Base-by-base conservation (phyloP, 2,329 filamentous ascomycete species). In the Fusarium sp. region DNA sequence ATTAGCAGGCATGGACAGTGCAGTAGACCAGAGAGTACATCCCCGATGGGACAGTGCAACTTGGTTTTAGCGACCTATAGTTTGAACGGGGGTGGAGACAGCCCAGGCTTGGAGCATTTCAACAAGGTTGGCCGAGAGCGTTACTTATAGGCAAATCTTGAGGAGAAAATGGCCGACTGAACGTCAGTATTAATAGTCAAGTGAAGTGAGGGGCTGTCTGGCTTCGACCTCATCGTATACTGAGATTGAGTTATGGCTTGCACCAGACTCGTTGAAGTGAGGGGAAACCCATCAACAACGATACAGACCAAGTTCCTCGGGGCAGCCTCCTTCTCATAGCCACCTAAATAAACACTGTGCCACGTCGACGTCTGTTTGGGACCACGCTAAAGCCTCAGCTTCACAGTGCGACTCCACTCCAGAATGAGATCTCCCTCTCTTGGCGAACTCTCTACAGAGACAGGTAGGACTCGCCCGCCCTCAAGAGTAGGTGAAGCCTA, bases 1-100 rank as follows among this genome's bases (percentile, higher is more conserved):
- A 78, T 78, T 78, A 77, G 73, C 72, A 69, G 57, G 36, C 48
- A 58, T 18, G 49, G 65, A 69, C 68, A 55, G 65, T 66, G 68
- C 66, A 70, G 55, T 59, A 66, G 49, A 39, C 45, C 60, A 47
- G 44, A 39, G 45, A 44, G 42, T 58, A 51, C 56, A 42, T 47
- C 26, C 41, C 22, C 22, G 22, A 42, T 24, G 47, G 42, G 38
- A 54, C 64, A 66, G 64, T 66, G 62, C 42, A 33, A 44, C 52
- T 56, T 56, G 38, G 54, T 45, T 57, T 26, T 45, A 57, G 54
- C 54, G 54, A 31, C 38, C 54, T 33, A 17, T 22, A 56, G 38
- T 33, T 26, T 24, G 26, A 31, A 47, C 26, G 41, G 55, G 41
- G 41, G 55, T 36, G 55, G 55, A 49, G 31, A 36, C 31, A 22